Conservation (phyloP, 805 yeast genomes). For the Lipomyces kockii region DNA sequence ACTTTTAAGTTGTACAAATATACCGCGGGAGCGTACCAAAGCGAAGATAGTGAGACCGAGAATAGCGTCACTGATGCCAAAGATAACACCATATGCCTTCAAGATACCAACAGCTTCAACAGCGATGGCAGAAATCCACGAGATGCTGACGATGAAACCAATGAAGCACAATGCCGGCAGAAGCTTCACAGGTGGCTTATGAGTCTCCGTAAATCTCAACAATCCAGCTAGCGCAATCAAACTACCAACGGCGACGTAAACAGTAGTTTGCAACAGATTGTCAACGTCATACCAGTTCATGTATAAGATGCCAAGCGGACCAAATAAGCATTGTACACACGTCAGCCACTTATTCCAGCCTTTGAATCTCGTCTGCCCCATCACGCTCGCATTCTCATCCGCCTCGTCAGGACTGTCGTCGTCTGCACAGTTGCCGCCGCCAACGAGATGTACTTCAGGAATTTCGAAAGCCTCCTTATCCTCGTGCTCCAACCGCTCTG, state of each 20-base stretch:
- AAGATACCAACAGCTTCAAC: slow-evolving; percentile 69
- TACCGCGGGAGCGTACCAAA: slow-evolving; percentile 42
- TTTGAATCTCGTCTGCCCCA: slow-evolving; percentile 7
- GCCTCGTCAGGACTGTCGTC: not conserved
- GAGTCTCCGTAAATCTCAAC: slow-evolving; percentile 22
- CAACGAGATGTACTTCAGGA: slow-evolving; percentile 12
- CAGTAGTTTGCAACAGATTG: not conserved
- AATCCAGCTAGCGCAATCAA: slow-evolving; percentile 7
- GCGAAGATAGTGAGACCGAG: slow-evolving; percentile 90
- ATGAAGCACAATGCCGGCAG: slow-evolving; percentile 37
- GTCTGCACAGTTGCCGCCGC: slow-evolving; percentile 5
- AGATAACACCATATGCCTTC: slow-evolving; percentile 62
- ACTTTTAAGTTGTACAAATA: not conserved
- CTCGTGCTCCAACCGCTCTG: slow-evolving; percentile 14
- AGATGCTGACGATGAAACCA: slow-evolving; percentile 71
- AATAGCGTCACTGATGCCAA: slow-evolving; percentile 72
- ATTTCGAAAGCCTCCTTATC: not conserved
- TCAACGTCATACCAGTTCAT: slow-evolving; percentile 26
- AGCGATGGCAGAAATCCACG: slow-evolving; percentile 73
- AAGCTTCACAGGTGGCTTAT: slow-evolving; percentile 18
- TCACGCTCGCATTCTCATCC: slow-evolving; percentile 34
- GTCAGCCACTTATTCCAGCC: slow-evolving; percentile 41
- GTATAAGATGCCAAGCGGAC: slow-evolving; percentile 42
- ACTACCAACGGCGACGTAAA: slow-evolving; percentile 19
- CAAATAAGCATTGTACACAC: slow-evolving; percentile 44